Evolutionary conservation across 2,329 filamentous ascomycete species (phyloP).

Genomic region (Pseudogymnoascus sp.): DNA sequence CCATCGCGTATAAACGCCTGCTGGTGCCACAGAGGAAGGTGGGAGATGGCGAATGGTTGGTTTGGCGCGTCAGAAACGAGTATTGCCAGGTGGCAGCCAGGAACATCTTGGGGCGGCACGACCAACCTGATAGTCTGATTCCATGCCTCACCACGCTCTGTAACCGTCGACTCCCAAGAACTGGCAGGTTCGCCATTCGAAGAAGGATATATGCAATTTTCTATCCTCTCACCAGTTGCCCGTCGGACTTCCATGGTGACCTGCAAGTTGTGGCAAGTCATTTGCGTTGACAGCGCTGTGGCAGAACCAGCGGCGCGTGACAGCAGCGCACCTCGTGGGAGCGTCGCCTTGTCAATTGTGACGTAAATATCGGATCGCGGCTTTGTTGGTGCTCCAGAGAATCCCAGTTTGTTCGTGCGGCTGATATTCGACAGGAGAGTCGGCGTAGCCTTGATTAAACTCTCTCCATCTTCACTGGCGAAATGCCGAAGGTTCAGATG

Average conservation of each 20-base stretch:
- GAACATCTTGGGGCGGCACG: slow-evolving; percentile 71
- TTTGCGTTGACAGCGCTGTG: slow-evolving; percentile 55
- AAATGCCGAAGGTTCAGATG: slow-evolving; percentile 77
- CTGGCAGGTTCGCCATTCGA: slow-evolving; percentile 74
- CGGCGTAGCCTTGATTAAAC: slow-evolving; percentile 76
- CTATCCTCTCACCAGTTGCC: slow-evolving; percentile 70
- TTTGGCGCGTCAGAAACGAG: slow-evolving; percentile 80
- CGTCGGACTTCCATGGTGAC: slow-evolving; percentile 83
- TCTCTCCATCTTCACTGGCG: slow-evolving; percentile 67
- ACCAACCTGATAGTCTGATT: slow-evolving; percentile 78
- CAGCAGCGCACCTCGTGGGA: slow-evolving; percentile 68
- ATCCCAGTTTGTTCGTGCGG: slow-evolving; percentile 83
- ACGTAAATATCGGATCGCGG: slow-evolving; percentile 91
- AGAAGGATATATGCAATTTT: slow-evolving; percentile 78
- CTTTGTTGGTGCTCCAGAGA: slow-evolving; percentile 84
- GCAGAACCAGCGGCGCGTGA: slow-evolving; percentile 66
- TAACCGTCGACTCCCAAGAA: slow-evolving; percentile 79
- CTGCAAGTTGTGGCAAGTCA: slow-evolving; percentile 69
- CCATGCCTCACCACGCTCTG: slow-evolving; percentile 76
- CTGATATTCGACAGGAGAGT: slow-evolving; percentile 76
- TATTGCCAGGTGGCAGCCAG: slow-evolving; percentile 79
- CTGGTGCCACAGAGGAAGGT: slow-evolving; percentile 89
- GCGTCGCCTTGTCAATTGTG: slow-evolving; percentile 70
- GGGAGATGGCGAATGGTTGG: slow-evolving; percentile 82
- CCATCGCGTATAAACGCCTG: slow-evolving; percentile 87